A percentile compares a stretch with the other conserved stretches of the same genome.
phyloP scores from a whole-genome alignment of 2,329 filamentous ascomycete genomes.

The Onygenales sp. region DNA sequence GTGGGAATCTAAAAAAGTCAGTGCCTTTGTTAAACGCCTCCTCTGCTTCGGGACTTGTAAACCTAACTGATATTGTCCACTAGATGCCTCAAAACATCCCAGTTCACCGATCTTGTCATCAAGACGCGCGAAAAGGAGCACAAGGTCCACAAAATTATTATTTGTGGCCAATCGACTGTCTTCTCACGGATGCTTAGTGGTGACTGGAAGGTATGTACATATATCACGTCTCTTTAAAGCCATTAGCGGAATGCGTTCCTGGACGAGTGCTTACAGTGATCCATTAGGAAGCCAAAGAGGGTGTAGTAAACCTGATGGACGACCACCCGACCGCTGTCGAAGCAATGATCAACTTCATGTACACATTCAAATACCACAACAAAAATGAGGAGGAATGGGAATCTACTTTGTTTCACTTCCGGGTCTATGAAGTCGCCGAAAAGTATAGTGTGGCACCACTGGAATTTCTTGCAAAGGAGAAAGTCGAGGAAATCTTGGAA shows the following conservation, averaged over 20 bases:
- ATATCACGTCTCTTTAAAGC: neutral
- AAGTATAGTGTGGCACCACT: too few relatives aligned
- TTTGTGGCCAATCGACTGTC: slow-evolving; percentile 2
- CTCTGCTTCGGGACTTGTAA: neutral
- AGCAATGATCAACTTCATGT: neutral
- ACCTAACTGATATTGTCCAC: neutral
- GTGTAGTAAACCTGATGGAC: neutral
- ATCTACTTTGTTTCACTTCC: neutral
- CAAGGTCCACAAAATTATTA: slow-evolving; percentile 6
- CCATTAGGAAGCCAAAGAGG: neutral
- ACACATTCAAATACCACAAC: neutral
- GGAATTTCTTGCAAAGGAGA: too few relatives aligned
- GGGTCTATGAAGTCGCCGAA: neutral
- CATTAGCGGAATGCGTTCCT: too few relatives aligned
- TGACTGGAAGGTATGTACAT: slow-evolving; percentile 5
- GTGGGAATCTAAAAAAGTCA: too few relatives aligned
- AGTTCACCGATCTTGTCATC: slow-evolving; percentile 4
- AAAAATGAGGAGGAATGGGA: too few relatives aligned
- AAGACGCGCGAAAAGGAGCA: neutral
- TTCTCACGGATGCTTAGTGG: slow-evolving; percentile 3
- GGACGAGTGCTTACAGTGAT: neutral
- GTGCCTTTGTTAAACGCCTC: too few relatives aligned
- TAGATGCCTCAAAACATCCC: neutral
- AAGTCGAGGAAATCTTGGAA: too few relatives aligned
- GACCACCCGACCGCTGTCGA: neutral